Conservation (phyloP, 495 filamentous ascomycete genomes). For the Cercophora newfieldiana region DNA sequence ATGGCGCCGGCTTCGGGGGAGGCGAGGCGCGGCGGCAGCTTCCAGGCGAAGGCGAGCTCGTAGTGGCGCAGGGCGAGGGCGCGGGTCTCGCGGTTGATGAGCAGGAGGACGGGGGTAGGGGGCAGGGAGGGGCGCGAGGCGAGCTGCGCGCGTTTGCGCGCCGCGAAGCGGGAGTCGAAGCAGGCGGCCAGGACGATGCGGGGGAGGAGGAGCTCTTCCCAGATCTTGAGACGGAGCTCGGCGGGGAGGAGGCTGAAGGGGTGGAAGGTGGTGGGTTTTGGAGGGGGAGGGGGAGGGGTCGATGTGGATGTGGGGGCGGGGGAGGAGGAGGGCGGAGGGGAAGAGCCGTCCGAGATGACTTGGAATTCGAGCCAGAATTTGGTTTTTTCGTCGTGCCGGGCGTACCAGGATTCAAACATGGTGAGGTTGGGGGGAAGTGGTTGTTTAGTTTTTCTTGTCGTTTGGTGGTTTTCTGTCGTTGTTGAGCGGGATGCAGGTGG, state of each 20-base stretch:
- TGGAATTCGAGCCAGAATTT: conserved; percentile 43
- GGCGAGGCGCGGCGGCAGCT: conserved; percentile 33
- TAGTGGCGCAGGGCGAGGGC: conserved; percentile 43
- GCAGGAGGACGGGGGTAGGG: conserved; percentile 40
- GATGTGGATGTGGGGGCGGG: conserved; percentile 7
- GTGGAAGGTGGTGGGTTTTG: conserved; percentile 30
- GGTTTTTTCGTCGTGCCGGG: conserved; percentile 16
- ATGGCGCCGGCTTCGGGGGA: conserved; percentile 18
- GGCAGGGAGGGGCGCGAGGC: conserved; percentile 19
- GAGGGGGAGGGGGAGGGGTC: neutral
- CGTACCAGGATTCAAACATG: conserved; percentile 23
- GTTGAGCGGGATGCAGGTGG: neutral
- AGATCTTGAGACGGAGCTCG: conserved; percentile 51
- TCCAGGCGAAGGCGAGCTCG: conserved; percentile 45
- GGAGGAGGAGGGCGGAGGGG: neutral
- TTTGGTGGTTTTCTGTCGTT: conserved; percentile 1
- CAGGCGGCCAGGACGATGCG: conserved; percentile 40
- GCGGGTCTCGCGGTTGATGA: conserved; percentile 44
- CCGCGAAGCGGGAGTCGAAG: conserved; percentile 26
- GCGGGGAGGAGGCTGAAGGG: conserved; percentile 42
- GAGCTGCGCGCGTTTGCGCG: conserved; percentile 21
- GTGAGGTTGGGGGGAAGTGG: no score
- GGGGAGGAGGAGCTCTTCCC: conserved; percentile 41
- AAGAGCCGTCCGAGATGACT: conserved; percentile 37
- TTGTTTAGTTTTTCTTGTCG: neutral